Evolutionary conservation across 2,329 filamentous ascomycete genomes (phyloP).

Genomic region (Aspergillus pseudoviridinutans): DNA sequence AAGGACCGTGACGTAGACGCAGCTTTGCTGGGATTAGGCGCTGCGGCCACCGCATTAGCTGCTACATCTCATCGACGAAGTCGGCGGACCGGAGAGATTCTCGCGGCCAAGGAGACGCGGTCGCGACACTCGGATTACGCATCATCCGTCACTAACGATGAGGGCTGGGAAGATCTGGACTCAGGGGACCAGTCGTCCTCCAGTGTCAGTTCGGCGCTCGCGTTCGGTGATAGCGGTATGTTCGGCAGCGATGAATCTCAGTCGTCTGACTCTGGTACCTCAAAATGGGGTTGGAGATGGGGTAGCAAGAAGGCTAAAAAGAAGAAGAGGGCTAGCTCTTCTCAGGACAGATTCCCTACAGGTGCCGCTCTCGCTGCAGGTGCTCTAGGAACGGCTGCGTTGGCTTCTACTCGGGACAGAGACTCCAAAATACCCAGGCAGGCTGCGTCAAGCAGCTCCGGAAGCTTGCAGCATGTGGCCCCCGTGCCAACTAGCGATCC

Average conservation of each 20-base stretch:
- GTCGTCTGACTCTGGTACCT: slow-evolving; percentile 51
- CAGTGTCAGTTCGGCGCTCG: slow-evolving; percentile 55
- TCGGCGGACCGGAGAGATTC: slow-evolving; percentile 32
- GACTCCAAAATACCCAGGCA: slow-evolving; percentile 15
- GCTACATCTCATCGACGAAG: slow-evolving; percentile 33
- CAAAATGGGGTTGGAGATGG: slow-evolving; percentile 61
- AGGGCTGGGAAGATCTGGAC: slow-evolving; percentile 58
- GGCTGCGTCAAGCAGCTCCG: slow-evolving; percentile 38
- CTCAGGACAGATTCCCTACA: slow-evolving; percentile 21
- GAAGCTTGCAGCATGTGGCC: slow-evolving; percentile 56
- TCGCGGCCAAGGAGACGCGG: slow-evolving; percentile 27
- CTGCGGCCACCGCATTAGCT: slow-evolving; percentile 45
- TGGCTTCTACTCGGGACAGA: slow-evolving; percentile 36
- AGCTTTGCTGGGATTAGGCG: slow-evolving; percentile 47
- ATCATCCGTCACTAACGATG: slow-evolving; percentile 37
- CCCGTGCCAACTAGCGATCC: slow-evolving; percentile 65
- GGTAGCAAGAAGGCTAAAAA: slow-evolving; percentile 47
- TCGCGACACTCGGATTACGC: slow-evolving; percentile 23
- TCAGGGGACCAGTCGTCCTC: slow-evolving; percentile 51
- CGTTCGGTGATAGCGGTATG: slow-evolving; percentile 52
- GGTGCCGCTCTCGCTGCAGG: slow-evolving; percentile 39
- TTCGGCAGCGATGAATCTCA: slow-evolving; percentile 51
- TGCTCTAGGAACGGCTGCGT: slow-evolving; percentile 40
- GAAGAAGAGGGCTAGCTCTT: slow-evolving; percentile 13
- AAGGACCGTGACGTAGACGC: slow-evolving; percentile 40